A percentile compares a stretch with the other conserved stretches of the same genome.
Evolutionary conservation across 345 rosid genomes (phyloP).

Genomic region (Gossypium herbaceum): DNA sequence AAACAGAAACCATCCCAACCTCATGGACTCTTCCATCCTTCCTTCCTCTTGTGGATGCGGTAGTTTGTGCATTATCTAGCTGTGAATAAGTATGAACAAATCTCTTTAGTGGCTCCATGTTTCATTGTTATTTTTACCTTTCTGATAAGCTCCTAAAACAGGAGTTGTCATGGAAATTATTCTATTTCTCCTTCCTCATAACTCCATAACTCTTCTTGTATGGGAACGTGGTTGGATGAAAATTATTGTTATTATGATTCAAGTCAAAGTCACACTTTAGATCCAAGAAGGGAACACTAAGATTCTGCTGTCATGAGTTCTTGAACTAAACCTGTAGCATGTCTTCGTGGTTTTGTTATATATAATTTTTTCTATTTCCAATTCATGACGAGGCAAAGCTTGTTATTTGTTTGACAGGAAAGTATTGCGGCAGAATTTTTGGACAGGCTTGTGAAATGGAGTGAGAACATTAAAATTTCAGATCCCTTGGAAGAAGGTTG

Average conservation of each 20-base stretch:
- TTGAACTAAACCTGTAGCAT: neutral
- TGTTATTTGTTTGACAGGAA: constrained; percentile 45
- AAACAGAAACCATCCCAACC: neutral
- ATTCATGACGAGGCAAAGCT: neutral
- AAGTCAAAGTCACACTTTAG: neutral
- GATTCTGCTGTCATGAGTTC: neutral
- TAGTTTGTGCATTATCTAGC: neutral
- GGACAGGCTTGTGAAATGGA: constrained; percentile 74
- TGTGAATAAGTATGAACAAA: neutral
- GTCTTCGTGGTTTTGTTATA: neutral
- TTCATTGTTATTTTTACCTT: neutral
- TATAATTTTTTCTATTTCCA: neutral
- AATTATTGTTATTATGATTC: neutral
- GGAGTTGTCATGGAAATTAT: neutral
- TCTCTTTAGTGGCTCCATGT: neutral
- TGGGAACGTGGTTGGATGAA: neutral
- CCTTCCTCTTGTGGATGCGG: neutral
- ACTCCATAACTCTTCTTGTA: neutral
- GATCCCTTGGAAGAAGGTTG: constrained; percentile 92
- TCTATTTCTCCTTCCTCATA: neutral
- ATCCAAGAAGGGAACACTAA: neutral
- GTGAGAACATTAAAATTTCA: constrained; percentile 71
- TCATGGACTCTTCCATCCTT: neutral
- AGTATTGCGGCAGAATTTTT: constrained; percentile 69
- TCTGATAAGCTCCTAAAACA: neutral